Evolutionary conservation across 2,329 filamentous ascomycete genomes (phyloP).

Genomic region (Aureobasidium sp.): DNA sequence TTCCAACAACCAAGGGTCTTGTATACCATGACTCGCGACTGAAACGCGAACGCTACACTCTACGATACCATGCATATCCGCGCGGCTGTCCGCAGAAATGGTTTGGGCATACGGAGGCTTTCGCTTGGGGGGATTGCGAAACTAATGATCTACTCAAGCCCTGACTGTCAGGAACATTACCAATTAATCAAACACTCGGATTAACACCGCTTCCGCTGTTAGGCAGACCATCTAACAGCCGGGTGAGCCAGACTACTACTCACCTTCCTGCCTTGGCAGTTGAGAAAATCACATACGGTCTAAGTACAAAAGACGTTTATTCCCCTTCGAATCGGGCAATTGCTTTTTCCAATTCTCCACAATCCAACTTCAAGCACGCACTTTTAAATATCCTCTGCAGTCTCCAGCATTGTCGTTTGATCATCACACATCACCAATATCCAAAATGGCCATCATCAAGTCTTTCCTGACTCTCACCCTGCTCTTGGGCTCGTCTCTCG

Average conservation of each 20-base stretch:
- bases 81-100: not conserved
- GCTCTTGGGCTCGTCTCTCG: not conserved
- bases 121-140: slow-evolving; percentile 10
- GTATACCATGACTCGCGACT: slow-evolving; percentile 5
- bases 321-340: not conserved
- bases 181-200: not conserved
- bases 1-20: not conserved
- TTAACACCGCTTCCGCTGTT: not conserved
- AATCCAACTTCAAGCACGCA: too few relatives aligned
- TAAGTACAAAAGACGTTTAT: not conserved
- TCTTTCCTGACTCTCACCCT: not conserved
- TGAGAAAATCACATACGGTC: not conserved
- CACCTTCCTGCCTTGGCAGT: not conserved
- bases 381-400: too few relatives aligned
- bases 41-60: not conserved
- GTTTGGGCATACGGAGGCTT: not conserved
- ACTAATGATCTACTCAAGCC: not conserved
- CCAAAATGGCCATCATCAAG: slow-evolving; percentile 1
- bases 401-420: not conserved
- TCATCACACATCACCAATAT: not conserved
- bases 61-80: not conserved
- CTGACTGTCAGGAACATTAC: not conserved
- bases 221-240: not conserved
- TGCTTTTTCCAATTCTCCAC: not conserved
- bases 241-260: not conserved